Evolutionary conservation across 495 filamentous ascomycete species (phyloP), one percentile per base, ranked within the genome.

Genomic region (Penicillium argentinense): DNA sequence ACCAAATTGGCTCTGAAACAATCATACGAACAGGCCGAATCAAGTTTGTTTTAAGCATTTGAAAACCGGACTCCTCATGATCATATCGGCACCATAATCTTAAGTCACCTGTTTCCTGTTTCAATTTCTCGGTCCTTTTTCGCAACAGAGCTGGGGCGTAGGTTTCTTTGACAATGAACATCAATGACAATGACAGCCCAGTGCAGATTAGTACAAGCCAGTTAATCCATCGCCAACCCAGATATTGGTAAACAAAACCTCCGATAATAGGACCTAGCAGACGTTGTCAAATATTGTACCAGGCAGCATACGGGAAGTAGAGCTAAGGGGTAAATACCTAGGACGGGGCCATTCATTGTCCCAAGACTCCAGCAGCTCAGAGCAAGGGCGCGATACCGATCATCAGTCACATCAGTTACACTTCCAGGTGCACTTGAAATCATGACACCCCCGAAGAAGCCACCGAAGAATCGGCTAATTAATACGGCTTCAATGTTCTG

Each of bases 151-250:
- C 68, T 0, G 88, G 88, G 0, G 83, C 72, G 52, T 91, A 91
- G 4, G 87, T 47, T 56, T 91, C 88, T 34, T 74, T 75, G 32
- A 84, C 66, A 3, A 26, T 75, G 57, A 39, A 79, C 68, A 49
- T 41, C 14, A 78, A 56, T 18, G 75, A 13, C 19, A 79, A 72
- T 1, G 79, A 78, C 0, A 78, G 71, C 2, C 81, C 85, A 0
- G 76, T 71, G 2, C 85, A 64, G 23, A 92, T 90, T 41, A 95
- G 62, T 6, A 86, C 80, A 13, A 95, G 66, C 88, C 90, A 95
- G 60, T 86, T 87, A n/a, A 81, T 84, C 88, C 88, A 95, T 22
- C 87, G 67, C 90, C 90, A 96, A 7, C 89, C 88, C 18, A 91
- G 73, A 58, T 87, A 85, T 45, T 74, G 64, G 16, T 63, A 69